Base-by-base conservation (phyloP, 768 basidiomycete genomes). In the Suillus paluster region DNA sequence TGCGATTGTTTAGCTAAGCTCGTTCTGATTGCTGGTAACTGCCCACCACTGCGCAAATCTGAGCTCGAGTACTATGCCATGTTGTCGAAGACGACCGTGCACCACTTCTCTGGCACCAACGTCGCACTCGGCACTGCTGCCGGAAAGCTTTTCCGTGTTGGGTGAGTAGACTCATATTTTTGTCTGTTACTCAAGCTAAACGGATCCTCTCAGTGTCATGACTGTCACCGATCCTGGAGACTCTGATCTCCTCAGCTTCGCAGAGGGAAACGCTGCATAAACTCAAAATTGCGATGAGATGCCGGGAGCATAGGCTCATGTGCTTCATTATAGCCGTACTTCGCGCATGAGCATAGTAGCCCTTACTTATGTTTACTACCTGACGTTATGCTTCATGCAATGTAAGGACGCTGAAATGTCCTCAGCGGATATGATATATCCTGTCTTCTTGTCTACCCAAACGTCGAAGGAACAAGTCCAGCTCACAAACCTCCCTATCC, bases 31-130 rank as follows among this genome's bases (percentile, higher is more conserved):
- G 95, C 97, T 72, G 96, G 95, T 70, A 99, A 99, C 83, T 97
- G 95, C 83, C 97, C 97, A 62, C 97, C 97, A 65, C 88, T 99
- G 65, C 94, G 97, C 79, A 97, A 97, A 80, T 98, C 97, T 64
- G 97, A 99, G 85, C 86, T 99, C 63, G 97, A 99, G 84, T 99
- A 99, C 85, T 99, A 99, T 77, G 97, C 95, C 81, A 97, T 97
- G 96, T 86, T 99, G 76, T 97, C 95, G 69, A 99, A 99, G 85
- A 99, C 97, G 61, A 88, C 92, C 61, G 97, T 99, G 61, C 97
- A 99, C 82, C 96, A 99, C 83, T 99, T 97, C 78, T 84, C 88
- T 66, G 97, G 97, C 66, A 95, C 95, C 66, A 99, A 99, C 76
- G 95, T 99, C 70, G 93, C 97, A 63, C 91, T 99, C 67, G 97